These are phyloP conservation scores for Helianthus tuberosus DNA, from an alignment of 129 eudicot species.

Conservation along the genomic window DNA sequence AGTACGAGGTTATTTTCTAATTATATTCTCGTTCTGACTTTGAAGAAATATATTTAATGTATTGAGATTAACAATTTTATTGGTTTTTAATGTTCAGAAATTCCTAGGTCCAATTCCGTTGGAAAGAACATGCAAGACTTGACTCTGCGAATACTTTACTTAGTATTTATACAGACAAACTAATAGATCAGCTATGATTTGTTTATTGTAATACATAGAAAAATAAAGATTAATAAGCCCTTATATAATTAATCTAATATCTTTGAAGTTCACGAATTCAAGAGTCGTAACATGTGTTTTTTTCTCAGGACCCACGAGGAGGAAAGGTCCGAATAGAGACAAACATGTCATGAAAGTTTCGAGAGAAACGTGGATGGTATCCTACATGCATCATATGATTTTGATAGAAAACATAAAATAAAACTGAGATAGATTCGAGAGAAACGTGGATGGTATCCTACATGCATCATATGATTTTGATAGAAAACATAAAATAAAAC, in stretches of 20 bases:
- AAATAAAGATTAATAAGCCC: not conserved
- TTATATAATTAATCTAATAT: not conserved
- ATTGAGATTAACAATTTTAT: no score
- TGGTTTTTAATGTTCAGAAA: no score
- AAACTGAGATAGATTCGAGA: not conserved
- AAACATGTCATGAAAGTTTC: not conserved
- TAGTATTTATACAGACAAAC: no score
- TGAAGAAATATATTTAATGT: no score
- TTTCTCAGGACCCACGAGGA: not conserved
- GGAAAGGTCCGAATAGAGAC: not conserved
- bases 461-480: not conserved
- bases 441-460: not conserved
- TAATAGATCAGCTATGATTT: no score
- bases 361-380: not conserved
- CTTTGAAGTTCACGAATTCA: not conserved
- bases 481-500: not conserved
- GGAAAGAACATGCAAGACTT: no score
- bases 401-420: not conserved
- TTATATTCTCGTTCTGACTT: no score
- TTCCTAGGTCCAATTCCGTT: no score
- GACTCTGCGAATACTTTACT: no score
- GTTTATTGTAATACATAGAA: not conserved
- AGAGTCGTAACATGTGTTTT: slow-evolving; percentile 12
- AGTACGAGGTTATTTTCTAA: no score
- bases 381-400: not conserved